These are phyloP conservation scores for Pseudisothecium myosuroides DNA, from an alignment of 225 moss, liverwort and hornwort genomes.

Conservation along the genomic window DNA sequence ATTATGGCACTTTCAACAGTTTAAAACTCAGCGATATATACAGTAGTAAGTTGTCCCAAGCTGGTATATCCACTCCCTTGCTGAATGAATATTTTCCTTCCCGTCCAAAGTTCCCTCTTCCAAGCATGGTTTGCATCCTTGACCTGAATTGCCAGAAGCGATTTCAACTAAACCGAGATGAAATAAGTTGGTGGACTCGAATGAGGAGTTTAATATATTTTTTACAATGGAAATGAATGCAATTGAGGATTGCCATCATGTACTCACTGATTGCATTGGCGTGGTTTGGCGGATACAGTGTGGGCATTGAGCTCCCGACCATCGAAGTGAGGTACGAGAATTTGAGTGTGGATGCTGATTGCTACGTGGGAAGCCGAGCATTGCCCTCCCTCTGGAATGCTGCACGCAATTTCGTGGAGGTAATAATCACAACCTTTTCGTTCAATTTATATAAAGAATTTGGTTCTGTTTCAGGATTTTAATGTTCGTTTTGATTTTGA, in stretches of 20 bases:
- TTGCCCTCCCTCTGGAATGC: constrained; percentile 48
- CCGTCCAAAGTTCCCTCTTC: not conserved
- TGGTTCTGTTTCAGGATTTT: not conserved
- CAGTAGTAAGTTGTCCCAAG: not conserved
- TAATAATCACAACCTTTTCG: not conserved
- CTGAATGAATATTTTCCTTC: not conserved
- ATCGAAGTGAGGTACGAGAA: constrained; percentile 46
- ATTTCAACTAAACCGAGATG: not conserved
- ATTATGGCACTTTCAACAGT: not conserved
- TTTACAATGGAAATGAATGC: not conserved
- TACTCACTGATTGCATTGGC: constrained; percentile 31
- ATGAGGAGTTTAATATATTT: not conserved
- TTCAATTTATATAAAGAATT: not conserved
- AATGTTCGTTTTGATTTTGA: not conserved
- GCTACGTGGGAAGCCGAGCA: constrained; percentile 38
- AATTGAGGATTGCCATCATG: not conserved
- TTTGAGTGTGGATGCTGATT: constrained; percentile 35
- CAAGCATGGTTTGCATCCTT: not conserved
- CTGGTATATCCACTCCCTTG: not conserved
- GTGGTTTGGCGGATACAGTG: constrained; percentile 44
- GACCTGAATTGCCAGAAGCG: not conserved
- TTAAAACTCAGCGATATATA: not conserved
- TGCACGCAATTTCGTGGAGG: constrained; percentile 40
- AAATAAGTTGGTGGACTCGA: not conserved
- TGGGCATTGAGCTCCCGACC: constrained; percentile 54